Evolutionary conservation across 495 filamentous ascomycete species (phyloP), one percentile per base, ranked within the genome.

Genomic region (Evansstolkia leycettana): DNA sequence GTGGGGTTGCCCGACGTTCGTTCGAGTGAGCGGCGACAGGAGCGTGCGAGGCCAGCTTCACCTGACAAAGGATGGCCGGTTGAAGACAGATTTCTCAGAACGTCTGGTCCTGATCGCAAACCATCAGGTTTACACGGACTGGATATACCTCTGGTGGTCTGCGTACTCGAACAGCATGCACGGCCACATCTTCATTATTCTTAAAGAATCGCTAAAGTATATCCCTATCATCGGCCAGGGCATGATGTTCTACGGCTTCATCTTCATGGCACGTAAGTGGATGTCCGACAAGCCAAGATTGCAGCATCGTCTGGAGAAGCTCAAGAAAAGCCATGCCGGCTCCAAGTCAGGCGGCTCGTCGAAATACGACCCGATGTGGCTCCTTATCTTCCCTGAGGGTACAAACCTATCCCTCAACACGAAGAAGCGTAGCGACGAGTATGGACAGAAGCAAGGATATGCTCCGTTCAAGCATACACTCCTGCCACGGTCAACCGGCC

Each of bases 131-230:
- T 82, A 82, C 50, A 78, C 75, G 7, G 77, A 82, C 36, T 82
- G 77, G 77, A 57, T 80, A 7, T 82, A 82, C 47, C 62, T 82
- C 1, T 82, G 77, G 77, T 82, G 77, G 77, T 56, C 75, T 26
- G 68, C 73, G 9, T 82, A 80, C 43, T 72, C 76, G 2, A 69
- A 70, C 36, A 41, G 45, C 16, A 80, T 76, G 73, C 77, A 82
- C 44, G 77, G 77, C 5, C 75, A 74, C 33, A 57, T 82, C 43
- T 82, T 70, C 48, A 82, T 82, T 44, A 80, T 82, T 33, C 57
- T 80, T 8, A 82, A 82, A 47, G 75, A 82, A 45, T 72, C 70
- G 0, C 62, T 82, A 35, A 78, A 78, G 42, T 76, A 69, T 39
- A 72, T 80, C 10, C 77, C 77, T 1, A 42, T 80, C 11, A 41